Percentiles rank a stretch among this genome's conserved stretches.
These are phyloP conservation scores for Amaranthus cruentus DNA, from an alignment of 148 eudicot species.

Conservation along the genomic window DNA sequence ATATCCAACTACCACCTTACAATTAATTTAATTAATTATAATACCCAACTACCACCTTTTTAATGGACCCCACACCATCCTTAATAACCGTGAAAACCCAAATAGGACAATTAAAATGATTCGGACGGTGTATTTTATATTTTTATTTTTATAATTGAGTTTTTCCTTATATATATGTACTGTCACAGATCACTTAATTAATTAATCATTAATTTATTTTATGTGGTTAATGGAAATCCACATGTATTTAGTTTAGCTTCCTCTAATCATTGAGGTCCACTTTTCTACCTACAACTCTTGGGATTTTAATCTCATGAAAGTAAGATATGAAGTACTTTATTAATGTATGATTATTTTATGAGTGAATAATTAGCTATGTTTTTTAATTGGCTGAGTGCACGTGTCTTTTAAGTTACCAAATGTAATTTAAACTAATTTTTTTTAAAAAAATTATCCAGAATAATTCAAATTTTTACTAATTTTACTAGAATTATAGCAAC, in stretches of 20 bases:
- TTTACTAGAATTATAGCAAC: too few relatives aligned
- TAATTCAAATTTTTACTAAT: too few relatives aligned
- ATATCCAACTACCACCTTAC: too few relatives aligned
- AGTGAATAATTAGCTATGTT: not conserved
- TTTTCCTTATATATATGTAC: not conserved
- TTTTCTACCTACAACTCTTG: constrained; percentile 13
- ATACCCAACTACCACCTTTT: too few relatives aligned
- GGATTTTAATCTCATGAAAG: not conserved
- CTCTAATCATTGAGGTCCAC: constrained; percentile 19
- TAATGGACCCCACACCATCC: too few relatives aligned
- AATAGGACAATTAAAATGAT: too few relatives aligned
- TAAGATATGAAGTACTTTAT: not conserved
- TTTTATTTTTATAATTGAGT: not conserved
- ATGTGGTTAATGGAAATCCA: constrained; percentile 3
- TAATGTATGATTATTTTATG: not conserved
- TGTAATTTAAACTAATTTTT: not conserved
- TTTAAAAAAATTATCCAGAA: too few relatives aligned
- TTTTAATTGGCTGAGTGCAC: constrained; percentile 17
- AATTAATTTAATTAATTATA: too few relatives aligned
- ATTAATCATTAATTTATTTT: not conserved
- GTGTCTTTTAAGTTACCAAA: constrained; percentile 18
- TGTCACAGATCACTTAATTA: not conserved
- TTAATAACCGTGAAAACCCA: too few relatives aligned
- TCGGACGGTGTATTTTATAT: too few relatives aligned
- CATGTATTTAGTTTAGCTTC: constrained; percentile 19